These are phyloP conservation scores for Fusarium pseudograminearum DNA, from an alignment of 2,329 filamentous ascomycete genomes.

Conservation along the genomic window DNA sequence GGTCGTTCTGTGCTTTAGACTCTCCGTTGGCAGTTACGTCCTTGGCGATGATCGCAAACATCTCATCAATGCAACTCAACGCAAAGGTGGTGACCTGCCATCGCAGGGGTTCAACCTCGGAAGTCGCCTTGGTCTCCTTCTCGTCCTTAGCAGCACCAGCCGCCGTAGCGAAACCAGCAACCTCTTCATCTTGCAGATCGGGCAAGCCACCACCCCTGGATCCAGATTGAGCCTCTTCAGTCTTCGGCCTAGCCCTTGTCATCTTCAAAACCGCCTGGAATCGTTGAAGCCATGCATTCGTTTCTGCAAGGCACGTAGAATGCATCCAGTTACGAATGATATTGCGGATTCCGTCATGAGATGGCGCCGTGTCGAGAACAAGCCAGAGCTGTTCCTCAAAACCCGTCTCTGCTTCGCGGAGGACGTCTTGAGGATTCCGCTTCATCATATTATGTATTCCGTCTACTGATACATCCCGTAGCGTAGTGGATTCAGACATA, in stretches of 20 bases:
- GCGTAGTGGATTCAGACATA: slow-evolving; percentile 73
- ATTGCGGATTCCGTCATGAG: slow-evolving; percentile 83
- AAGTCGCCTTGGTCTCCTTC: slow-evolving; percentile 60
- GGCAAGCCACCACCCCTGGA: slow-evolving; percentile 65
- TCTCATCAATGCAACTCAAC: slow-evolving; percentile 86
- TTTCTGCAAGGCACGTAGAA: slow-evolving; percentile 85
- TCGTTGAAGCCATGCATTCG: slow-evolving; percentile 85
- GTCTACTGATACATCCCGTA: slow-evolving; percentile 85
- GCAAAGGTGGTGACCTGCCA: slow-evolving; percentile 98
- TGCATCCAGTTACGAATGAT: slow-evolving; percentile 94
- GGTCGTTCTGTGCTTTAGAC: slow-evolving; percentile 78
- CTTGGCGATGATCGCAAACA: slow-evolving; percentile 82
- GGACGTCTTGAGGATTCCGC: slow-evolving; percentile 84
- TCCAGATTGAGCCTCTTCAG: slow-evolving; percentile 60
- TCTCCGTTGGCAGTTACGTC: slow-evolving; percentile 83
- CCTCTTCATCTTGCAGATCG: slow-evolving; percentile 96
- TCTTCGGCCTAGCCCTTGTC: slow-evolving; percentile 76
- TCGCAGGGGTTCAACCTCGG: slow-evolving; percentile 86
- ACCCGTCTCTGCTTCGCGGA: slow-evolving; percentile 78
- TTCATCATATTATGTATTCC: slow-evolving; percentile 97
- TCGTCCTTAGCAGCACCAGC: slow-evolving; percentile 70
- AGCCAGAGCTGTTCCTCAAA: slow-evolving; percentile 95
- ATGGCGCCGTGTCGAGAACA: slow-evolving; percentile 80
- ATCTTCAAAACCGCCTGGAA: slow-evolving; percentile 92
- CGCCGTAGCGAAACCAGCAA: slow-evolving; percentile 91